Evolutionary conservation across 75 land plant species (phyloP).

Genomic region (Pinus albicaulis): DNA sequence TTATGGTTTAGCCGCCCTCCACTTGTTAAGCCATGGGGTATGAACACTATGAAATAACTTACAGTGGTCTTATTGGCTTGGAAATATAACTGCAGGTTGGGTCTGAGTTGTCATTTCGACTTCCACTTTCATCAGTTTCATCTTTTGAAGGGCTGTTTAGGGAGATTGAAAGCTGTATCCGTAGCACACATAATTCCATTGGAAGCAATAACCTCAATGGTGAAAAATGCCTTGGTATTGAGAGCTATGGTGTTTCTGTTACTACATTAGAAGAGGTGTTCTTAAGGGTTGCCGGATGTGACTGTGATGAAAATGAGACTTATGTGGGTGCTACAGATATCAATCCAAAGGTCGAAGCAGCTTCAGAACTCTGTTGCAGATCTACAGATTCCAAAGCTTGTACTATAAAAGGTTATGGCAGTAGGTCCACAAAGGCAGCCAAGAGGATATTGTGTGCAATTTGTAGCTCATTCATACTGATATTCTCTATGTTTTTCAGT

Average conservation of each 20-base stretch:
- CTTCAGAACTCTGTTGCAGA: constrained; percentile 3
- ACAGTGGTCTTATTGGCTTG: not conserved
- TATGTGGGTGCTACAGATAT: constrained; percentile 3
- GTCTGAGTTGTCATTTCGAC: constrained; percentile 74
- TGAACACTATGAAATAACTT: not conserved
- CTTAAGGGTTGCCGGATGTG: constrained; percentile 69
- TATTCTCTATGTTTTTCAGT: constrained; percentile 29
- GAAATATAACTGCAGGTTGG: constrained; percentile 55
- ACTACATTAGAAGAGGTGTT: constrained; percentile 96
- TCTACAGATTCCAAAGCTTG: constrained; percentile 4
- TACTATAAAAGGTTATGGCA: constrained; percentile 12
- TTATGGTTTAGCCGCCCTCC: not conserved
- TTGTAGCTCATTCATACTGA: constrained; percentile 19
- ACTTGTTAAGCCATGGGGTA: not conserved
- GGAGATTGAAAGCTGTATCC: constrained; percentile 65
- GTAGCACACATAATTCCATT: constrained; percentile 3
- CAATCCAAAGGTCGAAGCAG: constrained; percentile 5
- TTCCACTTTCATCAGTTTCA: constrained; percentile 75
- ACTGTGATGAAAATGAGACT: constrained; percentile 28
- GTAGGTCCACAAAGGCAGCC: constrained; percentile 12
- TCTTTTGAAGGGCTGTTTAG: constrained; percentile 73
- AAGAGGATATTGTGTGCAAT: constrained; percentile 17
- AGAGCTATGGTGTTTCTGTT: constrained; percentile 91
- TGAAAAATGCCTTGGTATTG: constrained; percentile 35
- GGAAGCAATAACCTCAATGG: constrained; percentile 9